Evolutionary conservation across 495 filamentous ascomycete species (phyloP), one percentile per base, ranked within the genome.

Genomic region (Aspergillus campestris): DNA sequence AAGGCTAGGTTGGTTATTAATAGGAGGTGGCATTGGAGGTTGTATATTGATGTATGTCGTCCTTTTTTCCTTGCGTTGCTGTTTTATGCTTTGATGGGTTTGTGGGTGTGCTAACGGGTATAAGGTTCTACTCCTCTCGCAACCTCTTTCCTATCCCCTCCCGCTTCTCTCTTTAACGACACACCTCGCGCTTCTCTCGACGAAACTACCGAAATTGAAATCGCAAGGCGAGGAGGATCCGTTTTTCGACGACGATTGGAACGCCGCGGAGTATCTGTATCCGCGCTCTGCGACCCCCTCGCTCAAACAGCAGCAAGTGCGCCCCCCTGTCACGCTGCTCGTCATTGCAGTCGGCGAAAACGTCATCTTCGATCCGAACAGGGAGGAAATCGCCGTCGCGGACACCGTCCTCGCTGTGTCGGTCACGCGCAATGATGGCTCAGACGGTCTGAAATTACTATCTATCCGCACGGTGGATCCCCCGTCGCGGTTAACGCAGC

Each of bases 191-290:
- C 86, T 99, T 28, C 81, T 95, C 39, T 79, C 84, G 34, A 87
- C 91, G 6, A 83, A 84, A 45, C 78, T 97, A 3, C 92, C 92
- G 12, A 77, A 81, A 29, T 70, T 94, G 15, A 85, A 86, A 58
- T 94, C 87, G 15, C 81, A 89, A 56, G 73, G 74, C 43, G 89
- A 94, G 59, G 92, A 99, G 67, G 94, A 99, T 56, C 94, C 94
- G 2, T 81, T 95, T 55, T 97, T 99, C 71, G 84, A 95, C 71
- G 94, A 99, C 68, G 92, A 99, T 66, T 99, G 94, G 94, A 85
- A 81, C 31, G 85, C 81, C 31, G 78, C 89, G 2, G 63, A 79
- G 33, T 79, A 81, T 40, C 72, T 99, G 14, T 99, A 90, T 68
- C 79, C 85, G 1, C 70, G 75, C 32, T 44, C 60, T 35, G 49